Evolutionary conservation across 495 filamentous ascomycete species (phyloP).

Genomic region (Penicillium waksmanii): DNA sequence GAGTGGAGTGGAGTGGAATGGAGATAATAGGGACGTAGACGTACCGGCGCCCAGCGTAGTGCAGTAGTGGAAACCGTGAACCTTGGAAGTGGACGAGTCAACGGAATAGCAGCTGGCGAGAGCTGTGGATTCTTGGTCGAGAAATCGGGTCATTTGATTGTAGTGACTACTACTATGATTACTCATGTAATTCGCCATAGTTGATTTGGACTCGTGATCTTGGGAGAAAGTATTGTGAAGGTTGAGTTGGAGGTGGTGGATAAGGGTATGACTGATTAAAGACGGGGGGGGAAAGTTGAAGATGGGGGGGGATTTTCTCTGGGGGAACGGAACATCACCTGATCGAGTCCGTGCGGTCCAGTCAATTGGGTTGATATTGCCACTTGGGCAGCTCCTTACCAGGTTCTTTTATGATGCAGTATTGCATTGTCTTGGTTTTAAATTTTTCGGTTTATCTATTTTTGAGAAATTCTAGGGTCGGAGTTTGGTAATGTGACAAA

Average conservation of each 20-base stretch:
- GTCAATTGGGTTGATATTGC: neutral
- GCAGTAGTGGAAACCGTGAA: conserved; percentile 92
- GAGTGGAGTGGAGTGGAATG: too few relatives aligned
- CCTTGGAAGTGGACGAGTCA: conserved; percentile 51
- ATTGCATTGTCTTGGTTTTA: too few relatives aligned
- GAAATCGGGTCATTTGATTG: conserved; percentile 62
- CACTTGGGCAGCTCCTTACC: too few relatives aligned
- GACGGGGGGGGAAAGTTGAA: conserved; percentile 2
- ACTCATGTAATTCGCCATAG: conserved; percentile 62
- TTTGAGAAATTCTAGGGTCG: too few relatives aligned
- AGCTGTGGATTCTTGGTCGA: conserved; percentile 59
- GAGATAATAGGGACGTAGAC: conserved; percentile 11
- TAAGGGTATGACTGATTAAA: conserved; percentile 9
- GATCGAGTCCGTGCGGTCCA: neutral
- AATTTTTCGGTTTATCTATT: too few relatives aligned
- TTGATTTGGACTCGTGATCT: conserved; percentile 16
- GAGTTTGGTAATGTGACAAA: neutral
- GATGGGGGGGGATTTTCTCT: neutral
- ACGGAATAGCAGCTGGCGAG: conserved; percentile 86
- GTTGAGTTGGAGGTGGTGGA: conserved; percentile 1
- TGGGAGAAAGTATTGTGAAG: conserved; percentile 11
- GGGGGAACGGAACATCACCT: neutral
- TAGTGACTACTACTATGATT: conserved; percentile 73
- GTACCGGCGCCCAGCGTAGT: conserved; percentile 80
- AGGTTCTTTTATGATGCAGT: too few relatives aligned